Conservation (phyloP, 768 basidiomycete species). For the Lepiota brunneoincarnata region DNA sequence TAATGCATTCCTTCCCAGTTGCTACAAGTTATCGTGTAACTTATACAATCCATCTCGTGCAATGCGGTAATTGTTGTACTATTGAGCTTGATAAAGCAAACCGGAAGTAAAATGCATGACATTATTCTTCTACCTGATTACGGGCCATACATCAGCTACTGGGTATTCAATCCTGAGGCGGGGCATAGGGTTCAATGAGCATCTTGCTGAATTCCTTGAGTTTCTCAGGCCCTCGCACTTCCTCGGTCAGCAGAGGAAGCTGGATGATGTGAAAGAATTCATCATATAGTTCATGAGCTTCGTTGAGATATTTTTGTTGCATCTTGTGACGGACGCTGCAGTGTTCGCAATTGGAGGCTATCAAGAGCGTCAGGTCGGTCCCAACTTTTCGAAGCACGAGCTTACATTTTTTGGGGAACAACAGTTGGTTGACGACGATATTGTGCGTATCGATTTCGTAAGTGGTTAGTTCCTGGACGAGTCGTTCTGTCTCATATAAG, state of each 20-base stretch:
- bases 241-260: conserved; percentile 92
- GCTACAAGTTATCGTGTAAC: conserved; percentile 4
- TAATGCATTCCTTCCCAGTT: background rate
- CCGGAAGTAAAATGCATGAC: background rate
- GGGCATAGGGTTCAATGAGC: conserved; percentile 79
- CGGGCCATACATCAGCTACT: background rate
- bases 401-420: conserved; percentile 90
- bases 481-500: conserved; percentile 96
- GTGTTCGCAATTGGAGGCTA: conserved; percentile 93
- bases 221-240: conserved; percentile 94
- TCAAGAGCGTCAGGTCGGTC: conserved; percentile 2
- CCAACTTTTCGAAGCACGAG: conserved; percentile 11
- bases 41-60: background rate
- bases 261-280: conserved; percentile 98
- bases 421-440: conserved; percentile 95
- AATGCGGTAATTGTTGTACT: conserved; percentile 4
- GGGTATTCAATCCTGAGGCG: conserved; percentile 39
- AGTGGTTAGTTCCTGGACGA: conserved; percentile 92
- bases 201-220: conserved; percentile 91
- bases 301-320: conserved; percentile 97
- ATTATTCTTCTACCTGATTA: conserved; percentile 4
- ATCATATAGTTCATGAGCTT: conserved; percentile 96
- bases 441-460: conserved; percentile 98
- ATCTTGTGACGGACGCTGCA: conserved; percentile 93
- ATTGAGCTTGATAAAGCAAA: background rate